Percentiles rank a stretch among this genome's conserved stretches.
These are phyloP conservation scores for Exutisphaerella laricina DNA, from an alignment of 2,329 filamentous ascomycete genomes.

Conservation along the genomic window DNA sequence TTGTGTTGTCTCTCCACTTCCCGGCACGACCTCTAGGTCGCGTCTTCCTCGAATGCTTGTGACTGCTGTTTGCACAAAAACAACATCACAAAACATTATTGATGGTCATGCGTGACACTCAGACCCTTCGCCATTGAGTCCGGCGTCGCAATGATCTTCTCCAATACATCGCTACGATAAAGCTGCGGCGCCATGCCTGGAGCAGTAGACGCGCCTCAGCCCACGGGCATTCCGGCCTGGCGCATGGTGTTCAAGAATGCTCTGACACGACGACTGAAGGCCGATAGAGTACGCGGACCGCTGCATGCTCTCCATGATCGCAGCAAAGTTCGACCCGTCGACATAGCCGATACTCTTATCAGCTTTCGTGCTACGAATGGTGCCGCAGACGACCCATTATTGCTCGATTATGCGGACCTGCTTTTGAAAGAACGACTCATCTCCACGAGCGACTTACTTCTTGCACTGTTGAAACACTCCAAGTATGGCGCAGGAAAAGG, in stretches of 20 bases:
- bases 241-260: conserved; percentile 8
- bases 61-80: no score
- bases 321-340: conserved; percentile 7
- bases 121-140: background rate
- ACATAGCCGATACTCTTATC: conserved; percentile 24
- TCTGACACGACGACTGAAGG: conserved; percentile 1
- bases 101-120: background rate
- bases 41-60: no score
- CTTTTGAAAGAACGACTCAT: conserved; percentile 24
- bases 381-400: conserved; percentile 27
- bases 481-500: conserved; percentile 10
- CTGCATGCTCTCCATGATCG: conserved; percentile 17
- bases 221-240: conserved; percentile 7
- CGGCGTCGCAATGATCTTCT: background rate
- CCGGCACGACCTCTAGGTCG: no score
- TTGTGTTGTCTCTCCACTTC: no score
- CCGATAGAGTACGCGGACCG: conserved; percentile 8
- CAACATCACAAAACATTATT: no score
- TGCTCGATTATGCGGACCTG: conserved; percentile 26
- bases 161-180: background rate
- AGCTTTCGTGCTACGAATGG: conserved; percentile 18
- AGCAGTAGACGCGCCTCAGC: background rate
- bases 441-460: conserved; percentile 26
- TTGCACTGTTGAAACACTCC: conserved; percentile 28
- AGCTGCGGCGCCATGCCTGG: background rate